Percentiles rank a stretch among this genome's conserved stretches.
Conservation (phyloP, 176 grass and related monocot species). For the Aegilops bicornis region DNA sequence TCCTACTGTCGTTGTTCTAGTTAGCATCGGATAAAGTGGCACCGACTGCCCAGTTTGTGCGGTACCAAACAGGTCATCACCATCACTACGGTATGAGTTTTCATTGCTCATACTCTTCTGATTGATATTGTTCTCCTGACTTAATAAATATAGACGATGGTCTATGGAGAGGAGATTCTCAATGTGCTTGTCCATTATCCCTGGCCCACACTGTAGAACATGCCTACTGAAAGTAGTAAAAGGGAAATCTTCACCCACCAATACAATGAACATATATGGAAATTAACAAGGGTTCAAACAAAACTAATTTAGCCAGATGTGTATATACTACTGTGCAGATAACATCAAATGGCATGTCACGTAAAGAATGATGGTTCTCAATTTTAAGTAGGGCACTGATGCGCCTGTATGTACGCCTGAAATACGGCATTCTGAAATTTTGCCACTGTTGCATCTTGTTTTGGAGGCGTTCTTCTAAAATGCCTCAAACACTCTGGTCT, state of each 20-base stretch:
- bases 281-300: background rate
- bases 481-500: too few relatives aligned
- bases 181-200: constrained; percentile 16
- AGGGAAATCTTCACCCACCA: background rate
- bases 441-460: too few relatives aligned
- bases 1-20: background rate
- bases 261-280: background rate
- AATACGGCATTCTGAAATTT: too few relatives aligned
- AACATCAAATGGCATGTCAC: background rate
- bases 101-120: background rate
- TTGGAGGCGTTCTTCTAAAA: too few relatives aligned
- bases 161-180: background rate
- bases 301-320: background rate
- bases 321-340: background rate
- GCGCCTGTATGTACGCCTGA: too few relatives aligned
- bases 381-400: too few relatives aligned
- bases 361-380: too few relatives aligned
- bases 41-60: background rate
- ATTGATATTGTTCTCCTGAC: background rate
- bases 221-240: constrained; percentile 9
- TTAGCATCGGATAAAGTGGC: background rate
- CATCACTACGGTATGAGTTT: background rate
- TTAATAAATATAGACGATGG: background rate
- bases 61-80: background rate
- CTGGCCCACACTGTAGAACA: background rate